These are phyloP conservation scores for Candida sanyiensis DNA, from an alignment of 805 yeast species.

Conservation along the genomic window DNA sequence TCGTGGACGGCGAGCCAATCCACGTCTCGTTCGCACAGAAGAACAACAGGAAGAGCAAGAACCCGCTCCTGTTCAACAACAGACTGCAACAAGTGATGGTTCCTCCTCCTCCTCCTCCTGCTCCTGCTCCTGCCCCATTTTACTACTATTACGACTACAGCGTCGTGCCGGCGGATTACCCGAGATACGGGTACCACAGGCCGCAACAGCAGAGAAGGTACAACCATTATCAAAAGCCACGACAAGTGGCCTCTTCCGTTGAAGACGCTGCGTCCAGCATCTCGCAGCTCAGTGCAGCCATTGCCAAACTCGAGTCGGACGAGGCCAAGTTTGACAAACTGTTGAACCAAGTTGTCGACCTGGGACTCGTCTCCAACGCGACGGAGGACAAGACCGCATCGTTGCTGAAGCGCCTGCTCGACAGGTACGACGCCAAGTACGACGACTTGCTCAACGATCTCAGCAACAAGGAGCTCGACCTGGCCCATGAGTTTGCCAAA, in stretches of 20 bases:
- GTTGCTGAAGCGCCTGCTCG: conserved; percentile 3
- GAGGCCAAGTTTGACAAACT: conserved; percentile 5
- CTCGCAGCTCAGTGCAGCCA: neutral
- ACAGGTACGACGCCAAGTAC: conserved; percentile 5
- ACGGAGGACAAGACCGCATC: neutral
- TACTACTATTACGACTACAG: neutral
- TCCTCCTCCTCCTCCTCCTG: neutral
- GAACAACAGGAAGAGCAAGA: conserved; percentile 41
- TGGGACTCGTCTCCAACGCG: conserved; percentile 5
- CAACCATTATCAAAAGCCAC: neutral
- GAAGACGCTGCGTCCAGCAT: no score
- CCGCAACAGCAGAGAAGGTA: conserved; percentile 1
- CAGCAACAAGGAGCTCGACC: conserved; percentile 8
- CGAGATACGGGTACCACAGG: no score
- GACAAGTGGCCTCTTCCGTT: no score
- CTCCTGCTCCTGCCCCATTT: neutral
- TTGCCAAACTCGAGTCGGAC: neutral
- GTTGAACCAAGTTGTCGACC: conserved; percentile 6
- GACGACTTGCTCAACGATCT: conserved; percentile 9
- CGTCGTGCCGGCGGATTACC: no score
- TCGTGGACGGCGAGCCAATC: conserved; percentile 45
- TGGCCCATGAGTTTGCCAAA: conserved; percentile 4
- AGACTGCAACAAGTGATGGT: no score
- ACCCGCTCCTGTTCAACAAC: neutral
- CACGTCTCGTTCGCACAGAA: conserved; percentile 73